Evolutionary conservation across 2,329 filamentous ascomycete genomes (phyloP), one percentile per base, ranked within the genome.

Genomic region (Fusarium marasasianum): DNA sequence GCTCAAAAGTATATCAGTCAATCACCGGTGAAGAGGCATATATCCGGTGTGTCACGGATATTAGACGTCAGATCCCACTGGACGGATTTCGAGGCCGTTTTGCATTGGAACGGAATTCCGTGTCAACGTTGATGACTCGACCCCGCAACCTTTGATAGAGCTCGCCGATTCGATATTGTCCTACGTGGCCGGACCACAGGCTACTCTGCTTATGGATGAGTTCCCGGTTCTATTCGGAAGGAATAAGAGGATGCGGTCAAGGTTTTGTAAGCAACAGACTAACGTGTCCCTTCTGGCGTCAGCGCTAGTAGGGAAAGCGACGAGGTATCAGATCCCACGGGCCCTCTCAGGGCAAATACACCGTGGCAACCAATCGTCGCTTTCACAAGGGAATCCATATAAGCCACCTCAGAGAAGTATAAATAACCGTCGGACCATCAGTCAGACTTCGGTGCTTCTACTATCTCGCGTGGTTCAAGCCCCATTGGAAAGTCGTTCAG

Each of bases 21-120:
- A 40, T 13, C 4, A 17, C 14, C 1, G 11, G 20, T 38, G 20
- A 29, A 8, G 9, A n/a, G 24, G 14, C 0, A 38, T 40, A 8
- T 14, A 40, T 54, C 35, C 51, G 35, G 11, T 5, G 12, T 5
- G 10, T n/a, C 4, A 22, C 20, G 35, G 51, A 11, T 29, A 10
- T 40, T 18, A 8, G 15, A 2, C n/a, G 15, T 3, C 10, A 29
- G 8, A 22, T 17, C 12, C 20, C 11, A 17, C 35, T 8, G 5
- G 6, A 18, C n/a, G 24, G 4, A 17, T 3, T 22, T 29, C 5
- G 0, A 1, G 7, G 9, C 31, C 1, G 31, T 1, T 12, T 17
- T 7, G 2, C 8, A 15, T 13, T 22, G 24, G 8, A 18, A 7
- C 35, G 35, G 35, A 54, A 54, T 17, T 40, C 35, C 24, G 51